Evolutionary conservation across 306 rosid genomes (phyloP).

Genomic region (Casuarina glauca): DNA sequence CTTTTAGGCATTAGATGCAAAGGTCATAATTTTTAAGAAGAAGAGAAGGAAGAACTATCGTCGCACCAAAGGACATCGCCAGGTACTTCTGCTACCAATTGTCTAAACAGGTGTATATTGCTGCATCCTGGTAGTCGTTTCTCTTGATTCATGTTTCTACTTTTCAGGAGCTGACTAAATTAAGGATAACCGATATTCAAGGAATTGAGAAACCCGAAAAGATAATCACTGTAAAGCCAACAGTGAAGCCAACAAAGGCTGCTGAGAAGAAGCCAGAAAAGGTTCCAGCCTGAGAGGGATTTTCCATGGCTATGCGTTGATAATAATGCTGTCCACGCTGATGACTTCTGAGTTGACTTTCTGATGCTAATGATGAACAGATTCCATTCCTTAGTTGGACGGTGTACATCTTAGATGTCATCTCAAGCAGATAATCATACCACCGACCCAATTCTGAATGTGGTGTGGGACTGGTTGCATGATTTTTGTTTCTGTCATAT

Average conservation of each 20-base stretch:
- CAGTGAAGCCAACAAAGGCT: conserved; percentile 59
- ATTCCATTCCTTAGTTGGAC: conserved; percentile 15
- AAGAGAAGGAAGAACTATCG: conserved; percentile 96
- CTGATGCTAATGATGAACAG: conserved; percentile 11
- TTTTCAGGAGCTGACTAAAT: conserved; percentile 80
- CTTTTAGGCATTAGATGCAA: conserved; percentile 81
- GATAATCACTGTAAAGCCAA: conserved; percentile 41
- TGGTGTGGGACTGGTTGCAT: conserved; percentile 1
- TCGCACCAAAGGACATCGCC: conserved; percentile 86
- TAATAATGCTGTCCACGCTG: conserved; percentile 19
- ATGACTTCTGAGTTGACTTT: neutral
- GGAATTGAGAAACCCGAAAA: conserved; percentile 72
- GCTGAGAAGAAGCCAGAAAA: conserved; percentile 56
- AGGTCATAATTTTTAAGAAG: conserved; percentile 83
- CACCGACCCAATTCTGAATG: neutral
- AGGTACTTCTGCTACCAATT: conserved; percentile 48
- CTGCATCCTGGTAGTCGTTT: conserved; percentile 13
- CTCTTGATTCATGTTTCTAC: conserved; percentile 24
- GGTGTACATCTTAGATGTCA: conserved; percentile 25
- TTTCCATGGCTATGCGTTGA: neutral
- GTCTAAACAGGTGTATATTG: conserved; percentile 3
- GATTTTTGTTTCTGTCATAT: neutral
- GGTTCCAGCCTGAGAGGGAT: conserved; percentile 53
- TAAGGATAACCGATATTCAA: conserved; percentile 86
- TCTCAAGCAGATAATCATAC: conserved; percentile 12